Conservation (phyloP, 2,329 filamentous ascomycete species). For the Colletotrichum karsti region DNA sequence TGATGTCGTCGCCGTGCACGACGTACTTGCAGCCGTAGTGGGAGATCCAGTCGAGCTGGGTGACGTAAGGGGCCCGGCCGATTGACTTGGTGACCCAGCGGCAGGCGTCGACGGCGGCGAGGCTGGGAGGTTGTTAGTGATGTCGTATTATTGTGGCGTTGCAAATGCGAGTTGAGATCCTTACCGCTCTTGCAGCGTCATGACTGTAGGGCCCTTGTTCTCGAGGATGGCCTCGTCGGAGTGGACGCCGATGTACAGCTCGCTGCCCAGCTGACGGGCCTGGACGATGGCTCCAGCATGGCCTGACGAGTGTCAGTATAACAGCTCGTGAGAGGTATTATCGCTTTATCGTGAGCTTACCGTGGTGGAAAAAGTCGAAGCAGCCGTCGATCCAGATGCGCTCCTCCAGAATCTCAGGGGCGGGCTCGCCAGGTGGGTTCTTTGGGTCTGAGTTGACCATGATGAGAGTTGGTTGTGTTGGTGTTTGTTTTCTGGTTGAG, state of each 20-base stretch:
- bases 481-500: neutral
- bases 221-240: slow-evolving; percentile 94
- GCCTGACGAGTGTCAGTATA: slow-evolving; percentile 56
- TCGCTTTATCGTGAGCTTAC: slow-evolving; percentile 50
- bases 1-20: slow-evolving; percentile 97
- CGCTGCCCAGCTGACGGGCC: slow-evolving; percentile 87
- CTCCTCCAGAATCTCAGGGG: slow-evolving; percentile 67
- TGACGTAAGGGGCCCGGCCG: slow-evolving; percentile 91
- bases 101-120: slow-evolving; percentile 92
- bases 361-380: slow-evolving; percentile 99
- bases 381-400: slow-evolving; percentile 98
- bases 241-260: slow-evolving; percentile 92
- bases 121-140: slow-evolving; percentile 53
- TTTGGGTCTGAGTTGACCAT: slow-evolving; percentile 34
- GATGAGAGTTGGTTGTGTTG: neutral
- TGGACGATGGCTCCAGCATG: slow-evolving; percentile 98
- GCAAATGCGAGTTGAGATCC: slow-evolving; percentile 27
- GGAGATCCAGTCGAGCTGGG: slow-evolving; percentile 89
- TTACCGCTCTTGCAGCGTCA: slow-evolving; percentile 89
- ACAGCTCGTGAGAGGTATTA: neutral
- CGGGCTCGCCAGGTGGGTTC: slow-evolving; percentile 54
- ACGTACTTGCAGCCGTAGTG: slow-evolving; percentile 97
- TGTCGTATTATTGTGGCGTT: neutral
- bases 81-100: slow-evolving; percentile 91
- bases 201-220: slow-evolving; percentile 98